A percentile compares a stretch with the other conserved stretches of the same genome.
Evolutionary conservation across 768 basidiomycete species (phyloP).

Genomic region (Kwoniella bestiolae): DNA sequence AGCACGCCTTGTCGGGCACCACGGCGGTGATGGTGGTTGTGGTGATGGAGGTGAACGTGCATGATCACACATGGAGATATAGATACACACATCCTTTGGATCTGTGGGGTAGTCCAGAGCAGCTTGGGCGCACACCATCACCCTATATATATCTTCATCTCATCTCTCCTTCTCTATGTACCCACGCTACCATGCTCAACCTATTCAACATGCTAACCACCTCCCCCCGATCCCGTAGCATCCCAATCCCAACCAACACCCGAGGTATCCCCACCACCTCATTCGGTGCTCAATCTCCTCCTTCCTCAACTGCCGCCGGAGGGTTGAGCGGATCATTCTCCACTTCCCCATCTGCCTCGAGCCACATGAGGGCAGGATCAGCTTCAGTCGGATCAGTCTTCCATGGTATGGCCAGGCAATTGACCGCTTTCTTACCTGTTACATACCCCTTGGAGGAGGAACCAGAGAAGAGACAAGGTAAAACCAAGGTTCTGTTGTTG

Average conservation of each 20-base stretch:
- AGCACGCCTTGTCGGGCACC: not conserved
- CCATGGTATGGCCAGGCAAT: constrained; percentile 33
- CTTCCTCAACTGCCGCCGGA: constrained; percentile 16
- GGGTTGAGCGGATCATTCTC: constrained; percentile 40
- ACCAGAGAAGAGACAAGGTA: constrained; percentile 64
- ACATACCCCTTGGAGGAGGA: constrained; percentile 40
- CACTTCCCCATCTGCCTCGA: constrained; percentile 27
- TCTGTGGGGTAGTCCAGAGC: not conserved
- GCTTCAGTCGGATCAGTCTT: constrained; percentile 5
- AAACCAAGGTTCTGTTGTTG: constrained; percentile 78
- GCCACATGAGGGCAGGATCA: constrained; percentile 3
- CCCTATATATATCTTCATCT: not conserved
- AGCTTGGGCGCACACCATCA: not conserved
- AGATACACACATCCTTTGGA: not conserved
- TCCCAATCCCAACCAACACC: constrained; percentile 57
- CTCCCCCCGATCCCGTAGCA: constrained; percentile 33
- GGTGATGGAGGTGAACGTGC: not conserved
- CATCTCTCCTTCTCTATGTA: not conserved
- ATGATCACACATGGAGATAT: not conserved
- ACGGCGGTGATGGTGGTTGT: not conserved
- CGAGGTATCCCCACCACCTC: constrained; percentile 45
- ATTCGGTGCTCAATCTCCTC: constrained; percentile 45
- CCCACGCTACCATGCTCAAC: not conserved
- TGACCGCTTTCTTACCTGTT: constrained; percentile 51
- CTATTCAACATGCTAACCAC: constrained; percentile 5